phyloP scores from a whole-genome alignment of 805 yeast species.

The Saturnispora sekii region DNA sequence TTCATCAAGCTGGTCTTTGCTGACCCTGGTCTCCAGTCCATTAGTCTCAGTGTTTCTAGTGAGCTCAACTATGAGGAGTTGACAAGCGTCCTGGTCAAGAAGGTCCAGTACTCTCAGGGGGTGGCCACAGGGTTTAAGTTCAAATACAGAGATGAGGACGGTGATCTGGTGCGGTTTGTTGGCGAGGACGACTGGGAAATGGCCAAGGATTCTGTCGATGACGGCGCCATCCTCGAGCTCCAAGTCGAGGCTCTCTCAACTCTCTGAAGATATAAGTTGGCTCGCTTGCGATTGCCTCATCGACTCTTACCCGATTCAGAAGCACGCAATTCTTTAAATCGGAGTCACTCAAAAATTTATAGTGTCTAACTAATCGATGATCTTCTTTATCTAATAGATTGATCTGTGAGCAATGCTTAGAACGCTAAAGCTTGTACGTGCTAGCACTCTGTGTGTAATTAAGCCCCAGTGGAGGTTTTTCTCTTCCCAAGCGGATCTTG shows the following conservation, averaged over 20 bases:
- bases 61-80: constrained; percentile 16
- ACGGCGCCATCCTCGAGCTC: constrained; percentile 14
- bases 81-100: constrained; percentile 38
- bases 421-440: not conserved
- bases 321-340: too few relatives aligned
- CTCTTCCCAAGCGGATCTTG: constrained; percentile 28
- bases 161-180: constrained; percentile 79
- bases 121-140: constrained; percentile 34
- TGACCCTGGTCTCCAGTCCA: constrained; percentile 38
- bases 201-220: constrained; percentile 63
- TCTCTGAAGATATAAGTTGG: not conserved
- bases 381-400: not conserved
- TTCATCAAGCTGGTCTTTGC: constrained; percentile 25
- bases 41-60: constrained; percentile 53
- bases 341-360: too few relatives aligned
- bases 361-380: not conserved
- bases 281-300: too few relatives aligned
- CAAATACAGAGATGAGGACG: constrained; percentile 89
- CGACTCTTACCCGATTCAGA: too few relatives aligned
- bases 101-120: constrained; percentile 48
- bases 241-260: not conserved
- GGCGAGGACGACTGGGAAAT: constrained; percentile 82
- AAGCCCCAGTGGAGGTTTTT: not conserved
- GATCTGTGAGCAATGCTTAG: not conserved
- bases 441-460: too few relatives aligned